phyloP scores from a whole-genome alignment of 2,329 filamentous ascomycete species.

The Phaeosphaeria sp. region DNA sequence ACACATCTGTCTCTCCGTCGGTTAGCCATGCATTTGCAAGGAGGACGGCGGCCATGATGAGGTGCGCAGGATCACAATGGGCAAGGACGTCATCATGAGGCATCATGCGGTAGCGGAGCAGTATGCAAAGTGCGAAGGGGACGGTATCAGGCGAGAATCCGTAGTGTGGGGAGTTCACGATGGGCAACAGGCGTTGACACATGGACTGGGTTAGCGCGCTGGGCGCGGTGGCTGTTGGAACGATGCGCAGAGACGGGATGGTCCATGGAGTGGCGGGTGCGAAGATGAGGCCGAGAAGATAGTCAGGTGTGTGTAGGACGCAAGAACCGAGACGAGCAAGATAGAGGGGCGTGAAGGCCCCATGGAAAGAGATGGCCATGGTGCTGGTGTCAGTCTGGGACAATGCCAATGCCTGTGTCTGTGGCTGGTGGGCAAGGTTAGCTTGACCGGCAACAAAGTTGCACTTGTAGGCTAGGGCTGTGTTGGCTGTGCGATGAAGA shows the following conservation, averaged over 20 bases:
- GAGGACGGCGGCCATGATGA: not conserved
- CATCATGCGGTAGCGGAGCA: not conserved
- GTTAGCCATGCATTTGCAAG: not conserved
- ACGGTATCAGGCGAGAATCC: not conserved
- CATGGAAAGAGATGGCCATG: not conserved
- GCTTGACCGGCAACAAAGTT: not conserved
- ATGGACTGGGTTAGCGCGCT: not conserved
- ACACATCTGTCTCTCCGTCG: not conserved
- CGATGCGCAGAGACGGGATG: not conserved
- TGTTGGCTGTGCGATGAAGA: not conserved
- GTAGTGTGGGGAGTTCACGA: not conserved
- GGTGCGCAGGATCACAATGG: not conserved
- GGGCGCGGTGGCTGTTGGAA: not conserved
- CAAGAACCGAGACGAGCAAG: conserved; percentile 9
- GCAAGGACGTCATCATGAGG: not conserved
- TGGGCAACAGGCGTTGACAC: not conserved
- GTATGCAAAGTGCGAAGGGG: not conserved
- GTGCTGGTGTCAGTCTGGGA: not conserved
- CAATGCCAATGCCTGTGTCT: not conserved
- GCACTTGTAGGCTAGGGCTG: not conserved
- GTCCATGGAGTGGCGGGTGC: not conserved
- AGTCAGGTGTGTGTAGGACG: conserved; percentile 1
- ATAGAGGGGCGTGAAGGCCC: conserved; percentile 2
- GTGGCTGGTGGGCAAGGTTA: not conserved
- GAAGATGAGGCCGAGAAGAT: not conserved